Percentiles rank a stretch among this genome's conserved stretches.
phyloP scores from a whole-genome alignment of 345 rosid species.

The Eucalyptus viminalis region DNA sequence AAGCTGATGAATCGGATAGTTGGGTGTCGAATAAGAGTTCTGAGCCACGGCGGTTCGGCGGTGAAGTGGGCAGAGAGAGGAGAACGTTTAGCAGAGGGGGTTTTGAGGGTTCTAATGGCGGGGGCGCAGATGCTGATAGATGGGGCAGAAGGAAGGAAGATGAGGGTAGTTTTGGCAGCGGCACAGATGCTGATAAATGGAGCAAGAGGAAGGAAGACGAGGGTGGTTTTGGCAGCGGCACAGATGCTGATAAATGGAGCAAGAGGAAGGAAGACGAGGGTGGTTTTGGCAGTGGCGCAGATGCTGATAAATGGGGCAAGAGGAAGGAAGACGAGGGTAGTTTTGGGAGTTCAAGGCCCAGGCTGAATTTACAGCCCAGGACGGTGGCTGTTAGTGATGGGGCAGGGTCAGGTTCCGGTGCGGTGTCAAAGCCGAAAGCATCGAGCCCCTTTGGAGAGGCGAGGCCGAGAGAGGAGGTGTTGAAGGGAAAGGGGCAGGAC shows the following conservation, averaged over 20 bases:
- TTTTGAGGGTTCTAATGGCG: constrained; percentile 15
- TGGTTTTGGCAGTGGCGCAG: constrained; percentile 17
- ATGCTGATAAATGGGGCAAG: constrained; percentile 68
- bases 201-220: constrained; percentile 29
- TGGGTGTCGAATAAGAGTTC: constrained; percentile 57
- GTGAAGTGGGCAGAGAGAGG: constrained; percentile 26
- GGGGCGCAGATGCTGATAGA: constrained; percentile 37
- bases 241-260: constrained; percentile 69
- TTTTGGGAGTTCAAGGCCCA: constrained; percentile 26
- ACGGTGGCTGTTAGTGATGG: constrained; percentile 24
- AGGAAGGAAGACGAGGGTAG: constrained; percentile 39
- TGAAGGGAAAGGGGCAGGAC: constrained; percentile 86
- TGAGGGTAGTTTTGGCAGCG: constrained; percentile 7
- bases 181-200: constrained; percentile 62
- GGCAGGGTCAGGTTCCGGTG: constrained; percentile 6
- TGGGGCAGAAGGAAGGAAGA: constrained; percentile 86
- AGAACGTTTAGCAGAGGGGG: constrained; percentile 53
- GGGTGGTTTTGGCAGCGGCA: constrained; percentile 6
- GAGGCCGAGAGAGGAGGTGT: constrained; percentile 91
- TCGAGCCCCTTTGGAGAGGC: constrained; percentile 81
- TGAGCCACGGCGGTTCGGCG: constrained; percentile 9
- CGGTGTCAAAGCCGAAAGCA: constrained; percentile 43
- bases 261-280: constrained; percentile 53
- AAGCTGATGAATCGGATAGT: constrained; percentile 79
- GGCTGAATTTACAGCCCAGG: constrained; percentile 73